Conservation (phyloP, 768 basidiomycete genomes). For the Amanita phalloides region DNA sequence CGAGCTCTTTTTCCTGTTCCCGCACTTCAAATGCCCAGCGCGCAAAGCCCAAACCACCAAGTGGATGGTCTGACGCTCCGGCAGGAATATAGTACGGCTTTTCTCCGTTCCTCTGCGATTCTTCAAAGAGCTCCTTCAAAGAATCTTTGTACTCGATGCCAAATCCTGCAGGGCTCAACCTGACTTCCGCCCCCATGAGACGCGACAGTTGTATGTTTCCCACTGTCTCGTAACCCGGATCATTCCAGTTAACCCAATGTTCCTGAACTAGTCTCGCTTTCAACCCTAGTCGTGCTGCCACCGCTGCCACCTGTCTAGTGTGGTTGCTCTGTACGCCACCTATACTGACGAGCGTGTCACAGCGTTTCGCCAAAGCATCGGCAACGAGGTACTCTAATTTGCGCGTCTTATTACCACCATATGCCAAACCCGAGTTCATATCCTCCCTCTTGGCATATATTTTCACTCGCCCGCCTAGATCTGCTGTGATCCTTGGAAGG, state of each 20-base stretch:
- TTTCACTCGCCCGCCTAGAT: background rate
- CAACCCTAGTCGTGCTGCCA: background rate
- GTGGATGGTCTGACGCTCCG: constrained; percentile 1
- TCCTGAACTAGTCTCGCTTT: constrained; percentile 1
- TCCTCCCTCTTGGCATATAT: constrained; percentile 3
- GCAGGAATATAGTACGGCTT: constrained; percentile 4
- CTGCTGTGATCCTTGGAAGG: constrained; percentile 4
- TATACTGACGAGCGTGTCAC: constrained; percentile 2
- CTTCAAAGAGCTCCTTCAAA: background rate
- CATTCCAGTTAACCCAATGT: constrained; percentile 2
- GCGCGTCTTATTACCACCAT: constrained; percentile 1
- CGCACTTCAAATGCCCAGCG: constrained; percentile 5
- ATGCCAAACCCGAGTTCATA: constrained; percentile 2
- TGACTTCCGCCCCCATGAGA: constrained; percentile 1
- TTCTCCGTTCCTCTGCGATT: background rate
- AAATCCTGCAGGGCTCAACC: background rate
- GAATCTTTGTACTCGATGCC: constrained; percentile 1
- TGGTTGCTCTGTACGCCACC: constrained; percentile 4
- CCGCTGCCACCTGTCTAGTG: constrained; percentile 1
- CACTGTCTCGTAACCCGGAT: background rate
- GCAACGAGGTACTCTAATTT: constrained; percentile 3
- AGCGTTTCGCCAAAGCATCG: constrained; percentile 1
- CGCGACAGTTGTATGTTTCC: constrained; percentile 4
- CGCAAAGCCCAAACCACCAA: constrained; percentile 1
- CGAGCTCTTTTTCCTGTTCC: constrained; percentile 1